Percentiles rank a stretch among this genome's conserved stretches.
phyloP scores from a whole-genome alignment of 1,284 basidiomycete genomes.

The Microbotryum scabiosae region DNA sequence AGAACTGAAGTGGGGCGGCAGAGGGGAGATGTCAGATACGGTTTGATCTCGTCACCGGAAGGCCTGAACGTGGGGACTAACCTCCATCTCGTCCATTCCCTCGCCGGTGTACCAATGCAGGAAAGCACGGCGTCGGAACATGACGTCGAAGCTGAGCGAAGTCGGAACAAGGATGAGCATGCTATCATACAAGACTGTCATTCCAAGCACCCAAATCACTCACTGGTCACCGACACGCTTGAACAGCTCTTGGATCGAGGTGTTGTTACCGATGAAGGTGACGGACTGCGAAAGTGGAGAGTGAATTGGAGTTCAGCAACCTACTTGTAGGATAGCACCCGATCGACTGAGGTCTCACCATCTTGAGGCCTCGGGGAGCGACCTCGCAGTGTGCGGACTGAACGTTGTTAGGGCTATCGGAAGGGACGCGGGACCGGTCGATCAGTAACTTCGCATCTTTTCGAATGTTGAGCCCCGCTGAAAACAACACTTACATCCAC shows the following conservation, averaged over 20 bases:
- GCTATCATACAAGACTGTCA: too few relatives aligned
- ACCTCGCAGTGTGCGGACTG: slow-evolving; percentile 39
- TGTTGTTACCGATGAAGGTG: slow-evolving; percentile 88
- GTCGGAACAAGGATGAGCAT: not conserved
- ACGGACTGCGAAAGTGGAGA: slow-evolving; percentile 53
- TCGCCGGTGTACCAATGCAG: slow-evolving; percentile 76
- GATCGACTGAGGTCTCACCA: slow-evolving; percentile 36
- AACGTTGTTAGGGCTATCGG: slow-evolving; percentile 29
- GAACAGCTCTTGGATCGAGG: slow-evolving; percentile 94
- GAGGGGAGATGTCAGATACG: not conserved
- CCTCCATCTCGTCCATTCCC: slow-evolving; percentile 43
- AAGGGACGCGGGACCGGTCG: not conserved
- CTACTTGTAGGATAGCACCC: slow-evolving; percentile 38
- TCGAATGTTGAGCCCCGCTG: not conserved
- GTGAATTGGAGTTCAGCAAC: slow-evolving; percentile 19
- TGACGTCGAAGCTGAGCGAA: not conserved
- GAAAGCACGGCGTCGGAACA: slow-evolving; percentile 95
- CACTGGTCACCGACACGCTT: slow-evolving; percentile 77
- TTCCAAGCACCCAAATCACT: slow-evolving; percentile 58
- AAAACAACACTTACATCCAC: slow-evolving; percentile 30
- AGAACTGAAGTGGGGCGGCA: slow-evolving; percentile 40
- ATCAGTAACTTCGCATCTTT: not conserved
- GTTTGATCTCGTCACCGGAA: slow-evolving; percentile 12
- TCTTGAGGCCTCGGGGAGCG: slow-evolving; percentile 31
- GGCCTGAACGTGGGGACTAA: not conserved